Evolutionary conservation across 2,329 filamentous ascomycete genomes (phyloP).

Genomic region (Calycina herbarum): DNA sequence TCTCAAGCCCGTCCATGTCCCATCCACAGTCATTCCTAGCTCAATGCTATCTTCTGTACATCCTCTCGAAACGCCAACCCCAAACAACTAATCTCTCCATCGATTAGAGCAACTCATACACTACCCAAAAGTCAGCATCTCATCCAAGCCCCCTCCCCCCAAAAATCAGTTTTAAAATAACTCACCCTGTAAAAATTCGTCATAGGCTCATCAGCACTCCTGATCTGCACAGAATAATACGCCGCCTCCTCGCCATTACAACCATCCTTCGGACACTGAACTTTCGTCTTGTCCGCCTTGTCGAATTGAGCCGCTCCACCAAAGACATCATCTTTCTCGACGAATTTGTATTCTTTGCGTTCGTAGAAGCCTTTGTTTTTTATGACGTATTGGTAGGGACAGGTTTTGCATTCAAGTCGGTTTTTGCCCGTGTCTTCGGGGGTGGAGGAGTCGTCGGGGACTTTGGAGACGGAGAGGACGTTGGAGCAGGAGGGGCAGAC

Average conservation of each 20-base stretch:
- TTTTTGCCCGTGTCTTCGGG: slow-evolving; percentile 60
- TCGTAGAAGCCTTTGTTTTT: slow-evolving; percentile 72
- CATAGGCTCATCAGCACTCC: slow-evolving; percentile 97
- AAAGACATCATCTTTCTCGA: slow-evolving; percentile 87
- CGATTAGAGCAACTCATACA: slow-evolving; percentile 66
- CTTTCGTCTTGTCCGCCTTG: slow-evolving; percentile 81
- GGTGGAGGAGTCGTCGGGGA: slow-evolving; percentile 34
- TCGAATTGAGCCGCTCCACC: slow-evolving; percentile 87
- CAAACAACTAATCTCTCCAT: slow-evolving; percentile 52
- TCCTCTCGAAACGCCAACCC: not conserved
- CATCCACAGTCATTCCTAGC: not conserved
- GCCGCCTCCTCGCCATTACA: slow-evolving; percentile 86
- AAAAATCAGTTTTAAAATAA: not conserved
- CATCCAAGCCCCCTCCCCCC: not conserved
- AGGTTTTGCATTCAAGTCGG: slow-evolving; percentile 90
- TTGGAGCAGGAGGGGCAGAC: slow-evolving; percentile 85
- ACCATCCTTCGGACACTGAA: slow-evolving; percentile 77
- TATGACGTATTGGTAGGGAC: slow-evolving; percentile 87
- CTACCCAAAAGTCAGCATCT: slow-evolving; percentile 39
- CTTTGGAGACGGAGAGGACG: slow-evolving; percentile 69
- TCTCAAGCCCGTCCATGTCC: not conserved
- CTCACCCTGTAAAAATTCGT: slow-evolving; percentile 88
- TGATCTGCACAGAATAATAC: slow-evolving; percentile 96
- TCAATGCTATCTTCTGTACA: not conserved
- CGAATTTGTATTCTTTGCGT: slow-evolving; percentile 75